Evolutionary conservation across 345 rosid species (phyloP).

Genomic region (Melastoma malabathricum): DNA sequence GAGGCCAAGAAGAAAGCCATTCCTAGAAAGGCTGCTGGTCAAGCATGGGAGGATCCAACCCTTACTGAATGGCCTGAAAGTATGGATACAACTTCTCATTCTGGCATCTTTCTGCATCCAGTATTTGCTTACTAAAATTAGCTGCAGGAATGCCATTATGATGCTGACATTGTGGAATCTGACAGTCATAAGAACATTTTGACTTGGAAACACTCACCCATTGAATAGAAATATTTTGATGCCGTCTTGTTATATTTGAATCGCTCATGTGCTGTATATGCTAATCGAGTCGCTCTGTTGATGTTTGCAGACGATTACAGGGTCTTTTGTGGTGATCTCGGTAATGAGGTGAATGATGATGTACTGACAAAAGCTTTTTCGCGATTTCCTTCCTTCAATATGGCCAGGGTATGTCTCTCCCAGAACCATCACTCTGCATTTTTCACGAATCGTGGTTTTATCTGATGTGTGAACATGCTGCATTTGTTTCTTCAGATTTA

Average conservation of each 20-base stretch:
- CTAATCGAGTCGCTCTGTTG: conserved; percentile 2
- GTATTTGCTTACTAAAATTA: too few species aligned
- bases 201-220: too few species aligned
- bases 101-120: not conserved
- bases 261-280: too few species aligned
- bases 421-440: conserved; percentile 3
- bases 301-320: conserved; percentile 71
- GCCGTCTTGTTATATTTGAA: too few species aligned
- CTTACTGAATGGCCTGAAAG: conserved; percentile 99
- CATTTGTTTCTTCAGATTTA: conserved; percentile 34
- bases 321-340: conserved; percentile 94
- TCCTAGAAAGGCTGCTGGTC: conserved; percentile 98
- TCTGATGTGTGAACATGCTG: conserved; percentile 19
- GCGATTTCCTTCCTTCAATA: conserved; percentile 88
- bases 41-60: conserved; percentile 89
- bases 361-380: conserved; percentile 95
- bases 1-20: conserved; percentile 84
- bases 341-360: conserved; percentile 99
- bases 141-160: too few species aligned
- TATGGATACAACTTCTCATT: conserved; percentile 14
- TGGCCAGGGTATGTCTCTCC: conserved; percentile 60
- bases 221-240: too few species aligned
- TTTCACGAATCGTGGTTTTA: conserved; percentile 8
- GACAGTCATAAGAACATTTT: too few species aligned
- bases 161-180: too few species aligned